Conservation (phyloP, 352 stramenopile species). For the Phytophthora pisi region DNA sequence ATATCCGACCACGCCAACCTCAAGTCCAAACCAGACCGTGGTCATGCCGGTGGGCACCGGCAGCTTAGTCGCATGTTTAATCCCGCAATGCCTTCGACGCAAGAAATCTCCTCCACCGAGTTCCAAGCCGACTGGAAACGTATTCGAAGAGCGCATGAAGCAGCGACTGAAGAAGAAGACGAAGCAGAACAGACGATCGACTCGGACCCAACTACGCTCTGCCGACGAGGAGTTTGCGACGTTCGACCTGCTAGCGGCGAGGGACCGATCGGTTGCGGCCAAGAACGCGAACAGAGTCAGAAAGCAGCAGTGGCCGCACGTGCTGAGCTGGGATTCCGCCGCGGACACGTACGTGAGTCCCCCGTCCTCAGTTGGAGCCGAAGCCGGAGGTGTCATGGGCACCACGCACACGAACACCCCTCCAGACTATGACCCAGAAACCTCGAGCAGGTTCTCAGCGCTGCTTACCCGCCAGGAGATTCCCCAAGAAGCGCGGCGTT, state of each 20-base stretch:
- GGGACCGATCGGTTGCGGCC: constrained; percentile 6
- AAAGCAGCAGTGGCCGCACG: constrained; percentile 1
- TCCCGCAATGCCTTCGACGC: constrained; percentile 19
- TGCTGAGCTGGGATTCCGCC: constrained; percentile 21
- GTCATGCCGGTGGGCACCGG: constrained; percentile 11
- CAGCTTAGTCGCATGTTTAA: constrained; percentile 6
- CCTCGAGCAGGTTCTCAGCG: constrained; percentile 5
- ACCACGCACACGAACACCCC: constrained; percentile 6
- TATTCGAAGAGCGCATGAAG: constrained; percentile 23
- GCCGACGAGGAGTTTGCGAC: constrained; percentile 5
- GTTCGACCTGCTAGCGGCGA: constrained; percentile 14
- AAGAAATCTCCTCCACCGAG: constrained; percentile 9
- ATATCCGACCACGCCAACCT: constrained; percentile 5
- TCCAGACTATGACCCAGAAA: constrained; percentile 4
- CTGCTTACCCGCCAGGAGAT: constrained; percentile 11
- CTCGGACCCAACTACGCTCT: background rate
- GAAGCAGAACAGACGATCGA: constrained; percentile 16
- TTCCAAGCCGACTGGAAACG: constrained; percentile 12
- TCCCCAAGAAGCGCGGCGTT: constrained; percentile 7
- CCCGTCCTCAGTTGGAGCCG: constrained; percentile 15
- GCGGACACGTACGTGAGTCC: constrained; percentile 24
- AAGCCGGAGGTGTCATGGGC: constrained; percentile 12
- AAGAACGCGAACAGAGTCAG: background rate
- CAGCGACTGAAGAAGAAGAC: constrained; percentile 24
- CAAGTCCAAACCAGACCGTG: constrained; percentile 9